phyloP scores from a whole-genome alignment of 106 monocot genomes.

The Dendrobium huoshanense region DNA sequence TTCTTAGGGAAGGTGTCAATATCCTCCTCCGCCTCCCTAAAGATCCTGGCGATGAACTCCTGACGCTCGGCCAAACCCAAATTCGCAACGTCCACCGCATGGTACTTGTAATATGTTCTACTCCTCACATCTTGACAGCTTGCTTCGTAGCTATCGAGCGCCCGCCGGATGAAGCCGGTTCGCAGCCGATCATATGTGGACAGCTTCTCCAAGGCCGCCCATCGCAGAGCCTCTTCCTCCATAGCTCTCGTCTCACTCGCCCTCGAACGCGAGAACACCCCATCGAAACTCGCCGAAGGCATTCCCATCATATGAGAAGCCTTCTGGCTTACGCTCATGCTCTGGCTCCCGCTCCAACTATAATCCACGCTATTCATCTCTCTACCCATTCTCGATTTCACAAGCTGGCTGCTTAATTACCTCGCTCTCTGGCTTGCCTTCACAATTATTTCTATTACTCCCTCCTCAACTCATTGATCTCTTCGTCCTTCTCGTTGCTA shows the following conservation, averaged over 20 bases:
- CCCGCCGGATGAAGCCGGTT: slow-evolving; percentile 33
- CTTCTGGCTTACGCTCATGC: slow-evolving; percentile 16
- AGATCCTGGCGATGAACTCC: slow-evolving; percentile 61
- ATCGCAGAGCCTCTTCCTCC: slow-evolving; percentile 62
- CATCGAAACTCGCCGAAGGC: slow-evolving; percentile 11
- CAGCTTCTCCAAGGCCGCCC: slow-evolving; percentile 69
- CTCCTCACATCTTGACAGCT: background rate
- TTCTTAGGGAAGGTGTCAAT: slow-evolving; percentile 55
- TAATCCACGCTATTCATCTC: slow-evolving; percentile 31
- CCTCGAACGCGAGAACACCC: slow-evolving; percentile 21
- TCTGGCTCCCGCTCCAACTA: slow-evolving; percentile 20
- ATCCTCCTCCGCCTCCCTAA: slow-evolving; percentile 59
- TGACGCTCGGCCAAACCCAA: slow-evolving; percentile 40
- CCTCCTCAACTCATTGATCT: no score
- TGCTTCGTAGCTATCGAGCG: slow-evolving; percentile 4
- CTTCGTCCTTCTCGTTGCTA: no score
- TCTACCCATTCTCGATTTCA: background rate
- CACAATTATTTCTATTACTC: no score
- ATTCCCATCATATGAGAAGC: slow-evolving; percentile 11
- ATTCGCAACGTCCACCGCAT: slow-evolving; percentile 51
- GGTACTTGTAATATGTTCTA: slow-evolving; percentile 19
- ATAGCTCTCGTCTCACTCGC: slow-evolving; percentile 15
- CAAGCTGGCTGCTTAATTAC: no score
- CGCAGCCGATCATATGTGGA: slow-evolving; percentile 52
- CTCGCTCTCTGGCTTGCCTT: no score